Evolutionary conservation across 495 filamentous ascomycete species (phyloP).

Genomic region (Daldinia decipiens): DNA sequence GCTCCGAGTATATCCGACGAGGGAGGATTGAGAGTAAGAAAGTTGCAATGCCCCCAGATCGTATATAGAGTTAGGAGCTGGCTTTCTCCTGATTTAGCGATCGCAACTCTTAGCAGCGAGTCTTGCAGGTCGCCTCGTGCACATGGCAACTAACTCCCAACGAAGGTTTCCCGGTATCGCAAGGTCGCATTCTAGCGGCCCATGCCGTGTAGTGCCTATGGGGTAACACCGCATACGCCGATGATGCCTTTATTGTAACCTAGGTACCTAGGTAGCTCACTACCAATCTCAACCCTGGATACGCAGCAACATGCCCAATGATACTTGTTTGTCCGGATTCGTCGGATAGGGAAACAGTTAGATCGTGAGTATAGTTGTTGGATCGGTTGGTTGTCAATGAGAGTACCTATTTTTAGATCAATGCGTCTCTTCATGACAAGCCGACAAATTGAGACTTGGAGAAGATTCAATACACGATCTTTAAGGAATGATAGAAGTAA

Average conservation of each 20-base stretch:
- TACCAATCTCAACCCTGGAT: not conserved
- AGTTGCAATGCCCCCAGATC: not conserved
- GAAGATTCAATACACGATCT: too few relatives aligned
- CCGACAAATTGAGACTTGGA: too few relatives aligned
- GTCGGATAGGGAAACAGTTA: not conserved
- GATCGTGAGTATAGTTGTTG: not conserved
- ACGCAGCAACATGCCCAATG: not conserved
- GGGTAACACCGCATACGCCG: not conserved
- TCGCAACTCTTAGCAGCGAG: not conserved
- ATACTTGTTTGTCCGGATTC: not conserved
- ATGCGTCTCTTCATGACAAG: not conserved
- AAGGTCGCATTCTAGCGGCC: slow-evolving; percentile 6
- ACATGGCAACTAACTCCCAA: not conserved
- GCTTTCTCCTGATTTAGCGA: not conserved
- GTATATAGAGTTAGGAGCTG: not conserved
- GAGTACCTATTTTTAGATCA: not conserved
- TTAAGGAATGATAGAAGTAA: too few relatives aligned
- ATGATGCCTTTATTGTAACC: not conserved
- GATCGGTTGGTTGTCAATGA: not conserved
- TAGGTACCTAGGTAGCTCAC: too few relatives aligned
- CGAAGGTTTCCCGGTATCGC: not conserved
- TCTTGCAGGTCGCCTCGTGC: not conserved
- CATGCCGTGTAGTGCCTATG: not conserved
- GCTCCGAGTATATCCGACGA: slow-evolving; percentile 1
- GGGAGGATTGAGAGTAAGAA: too few relatives aligned